Evolutionary conservation across 2,329 filamentous ascomycete species (phyloP).

Genomic region (Monosporascus sp.): DNA sequence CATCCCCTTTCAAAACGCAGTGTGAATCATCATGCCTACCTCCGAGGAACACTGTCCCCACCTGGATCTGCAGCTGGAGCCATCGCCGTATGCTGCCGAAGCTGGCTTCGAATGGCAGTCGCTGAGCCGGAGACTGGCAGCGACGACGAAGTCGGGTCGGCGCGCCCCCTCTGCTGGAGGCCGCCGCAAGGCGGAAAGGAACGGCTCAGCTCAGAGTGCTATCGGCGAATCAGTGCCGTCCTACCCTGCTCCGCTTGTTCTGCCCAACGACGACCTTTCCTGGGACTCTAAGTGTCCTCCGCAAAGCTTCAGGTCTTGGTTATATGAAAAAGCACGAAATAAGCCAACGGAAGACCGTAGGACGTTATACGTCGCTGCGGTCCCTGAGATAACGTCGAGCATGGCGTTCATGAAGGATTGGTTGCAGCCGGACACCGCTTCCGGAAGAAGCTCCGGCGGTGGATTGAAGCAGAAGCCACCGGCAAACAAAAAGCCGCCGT

Average conservation of each 20-base stretch:
- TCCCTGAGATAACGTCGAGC: conserved; percentile 33
- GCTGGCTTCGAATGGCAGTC: background rate
- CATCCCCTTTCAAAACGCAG: background rate
- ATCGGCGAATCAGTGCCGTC: background rate
- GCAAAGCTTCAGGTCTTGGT: conserved; percentile 50
- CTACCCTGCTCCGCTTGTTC: conserved; percentile 54
- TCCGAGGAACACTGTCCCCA: background rate
- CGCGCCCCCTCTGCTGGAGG: background rate
- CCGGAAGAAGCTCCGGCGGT: background rate
- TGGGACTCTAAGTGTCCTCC: conserved; percentile 43
- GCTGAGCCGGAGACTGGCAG: background rate
- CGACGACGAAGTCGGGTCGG: background rate
- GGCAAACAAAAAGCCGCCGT: background rate
- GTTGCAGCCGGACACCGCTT: conserved; percentile 23
- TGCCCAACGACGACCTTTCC: conserved; percentile 55
- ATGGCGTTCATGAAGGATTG: conserved; percentile 37
- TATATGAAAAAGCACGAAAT: conserved; percentile 40
- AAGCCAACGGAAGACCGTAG: conserved; percentile 37
- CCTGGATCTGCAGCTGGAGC: background rate
- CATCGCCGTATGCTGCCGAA: background rate
- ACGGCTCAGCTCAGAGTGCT: too few species aligned
- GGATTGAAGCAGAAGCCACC: background rate
- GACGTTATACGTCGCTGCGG: conserved; percentile 48
- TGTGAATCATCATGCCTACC: background rate
- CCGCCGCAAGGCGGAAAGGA: too few species aligned